Evolutionary conservation across 2,329 filamentous ascomycete species (phyloP).

Genomic region (Pseudopithomyces chartarum): DNA sequence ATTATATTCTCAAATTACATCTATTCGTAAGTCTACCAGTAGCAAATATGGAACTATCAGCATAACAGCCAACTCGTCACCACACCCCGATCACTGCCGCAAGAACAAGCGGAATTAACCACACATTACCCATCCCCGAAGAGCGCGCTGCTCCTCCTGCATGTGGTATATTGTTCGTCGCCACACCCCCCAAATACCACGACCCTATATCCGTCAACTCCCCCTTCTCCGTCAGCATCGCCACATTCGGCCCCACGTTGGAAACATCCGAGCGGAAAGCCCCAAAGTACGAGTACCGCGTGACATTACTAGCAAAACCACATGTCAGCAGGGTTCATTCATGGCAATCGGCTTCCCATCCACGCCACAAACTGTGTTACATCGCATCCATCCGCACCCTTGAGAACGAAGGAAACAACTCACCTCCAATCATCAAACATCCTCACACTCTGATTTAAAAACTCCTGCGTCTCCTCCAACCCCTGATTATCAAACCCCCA

Average conservation of each 20-base stretch:
- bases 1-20: too few relatives aligned
- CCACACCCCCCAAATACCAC: conserved; percentile 70
- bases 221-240: conserved; percentile 71
- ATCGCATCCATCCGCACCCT: conserved; percentile 7
- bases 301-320: conserved; percentile 56
- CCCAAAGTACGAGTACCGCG: conserved; percentile 76
- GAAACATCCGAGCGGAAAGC: conserved; percentile 71
- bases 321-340: too few relatives aligned
- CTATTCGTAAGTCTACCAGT: too few relatives aligned
- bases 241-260: conserved; percentile 75
- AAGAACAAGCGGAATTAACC: neutral
- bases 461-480: conserved; percentile 63
- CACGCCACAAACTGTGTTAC: too few relatives aligned
- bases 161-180: conserved; percentile 42
- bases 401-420: conserved; percentile 26
- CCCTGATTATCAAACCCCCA: conserved; percentile 66
- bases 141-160: neutral
- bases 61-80: neutral
- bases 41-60: neutral
- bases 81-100: neutral
- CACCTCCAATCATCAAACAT: conserved; percentile 68
- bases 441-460: conserved; percentile 69
- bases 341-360: too few relatives aligned
- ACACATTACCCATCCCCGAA: neutral
- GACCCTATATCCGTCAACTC: conserved; percentile 75